These are phyloP conservation scores for Epichloe amarillans DNA, from an alignment of 2,329 filamentous ascomycete species.

Conservation along the genomic window DNA sequence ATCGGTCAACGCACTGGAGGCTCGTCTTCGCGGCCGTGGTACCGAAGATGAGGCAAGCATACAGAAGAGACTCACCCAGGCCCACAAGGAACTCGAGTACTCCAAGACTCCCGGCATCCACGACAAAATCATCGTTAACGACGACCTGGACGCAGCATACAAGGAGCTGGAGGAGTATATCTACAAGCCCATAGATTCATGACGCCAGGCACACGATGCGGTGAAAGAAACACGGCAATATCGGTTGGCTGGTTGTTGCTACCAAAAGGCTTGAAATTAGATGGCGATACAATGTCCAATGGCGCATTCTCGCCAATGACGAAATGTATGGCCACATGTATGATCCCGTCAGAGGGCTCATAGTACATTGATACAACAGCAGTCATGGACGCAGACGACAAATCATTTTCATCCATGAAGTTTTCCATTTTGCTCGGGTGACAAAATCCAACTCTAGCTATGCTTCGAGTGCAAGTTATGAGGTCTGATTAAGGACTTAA, in stretches of 20 bases:
- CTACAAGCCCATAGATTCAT: slow-evolving; percentile 20
- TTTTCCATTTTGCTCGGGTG: slow-evolving; percentile 7
- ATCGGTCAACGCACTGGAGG: slow-evolving; percentile 58
- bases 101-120: slow-evolving; percentile 47
- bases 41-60: slow-evolving; percentile 69
- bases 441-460: slow-evolving; percentile 18
- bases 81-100: slow-evolving; percentile 61
- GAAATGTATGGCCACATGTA: neutral
- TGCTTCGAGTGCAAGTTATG: slow-evolving; percentile 19
- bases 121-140: slow-evolving; percentile 26
- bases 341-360: neutral
- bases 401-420: neutral
- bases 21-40: slow-evolving; percentile 57
- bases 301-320: neutral
- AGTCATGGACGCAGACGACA: neutral
- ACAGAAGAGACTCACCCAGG: slow-evolving; percentile 55
- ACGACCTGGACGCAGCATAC: slow-evolving; percentile 37
- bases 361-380: neutral
- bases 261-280: neutral
- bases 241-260: neutral
- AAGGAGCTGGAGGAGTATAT: slow-evolving; percentile 38
- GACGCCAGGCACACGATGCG: neutral
- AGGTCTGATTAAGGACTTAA: slow-evolving; percentile 26
- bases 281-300: neutral
- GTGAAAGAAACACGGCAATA: neutral